Conservation (phyloP, 2,329 filamentous ascomycete species). For the Salinomyces thailandicus region DNA sequence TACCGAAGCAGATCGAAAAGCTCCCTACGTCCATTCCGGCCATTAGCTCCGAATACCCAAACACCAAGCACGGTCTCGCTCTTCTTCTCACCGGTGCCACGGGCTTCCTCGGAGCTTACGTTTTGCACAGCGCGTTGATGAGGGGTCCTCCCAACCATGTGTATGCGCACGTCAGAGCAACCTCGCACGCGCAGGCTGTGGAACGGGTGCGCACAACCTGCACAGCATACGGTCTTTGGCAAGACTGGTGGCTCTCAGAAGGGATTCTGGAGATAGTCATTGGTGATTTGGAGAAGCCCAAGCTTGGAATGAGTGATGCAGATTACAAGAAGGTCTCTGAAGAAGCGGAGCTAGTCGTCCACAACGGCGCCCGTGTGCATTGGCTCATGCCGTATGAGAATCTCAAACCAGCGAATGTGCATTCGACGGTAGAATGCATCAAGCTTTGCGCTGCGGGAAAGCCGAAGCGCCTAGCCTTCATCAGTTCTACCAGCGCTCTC, state of each 20-base stretch:
- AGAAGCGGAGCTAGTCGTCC: constrained; percentile 57
- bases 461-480: constrained; percentile 69
- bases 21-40: constrained; percentile 35
- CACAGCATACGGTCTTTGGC: constrained; percentile 71
- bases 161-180: constrained; percentile 65
- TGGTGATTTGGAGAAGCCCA: constrained; percentile 63
- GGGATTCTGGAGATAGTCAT: constrained; percentile 50
- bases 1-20: constrained; percentile 40
- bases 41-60: constrained; percentile 7
- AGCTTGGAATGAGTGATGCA: constrained; percentile 58
- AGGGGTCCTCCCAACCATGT: constrained; percentile 46
- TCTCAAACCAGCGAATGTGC: constrained; percentile 64
- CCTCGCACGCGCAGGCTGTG: constrained; percentile 49
- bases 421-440: constrained; percentile 67
- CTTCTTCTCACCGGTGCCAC: constrained; percentile 83
- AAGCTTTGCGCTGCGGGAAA: constrained; percentile 65
- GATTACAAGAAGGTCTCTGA: constrained; percentile 56
- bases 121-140: constrained; percentile 64
- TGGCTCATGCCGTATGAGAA: constrained; percentile 72
- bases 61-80: constrained; percentile 19
- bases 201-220: constrained; percentile 57
- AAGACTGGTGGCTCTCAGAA: constrained; percentile 53
- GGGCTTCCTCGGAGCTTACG: constrained; percentile 75
- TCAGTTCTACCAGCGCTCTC: constrained; percentile 71
- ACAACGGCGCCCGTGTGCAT: constrained; percentile 72